Conservation (phyloP, 225 moss, liverwort and hornwort genomes). For the Physcomitrellopsis africana region DNA sequence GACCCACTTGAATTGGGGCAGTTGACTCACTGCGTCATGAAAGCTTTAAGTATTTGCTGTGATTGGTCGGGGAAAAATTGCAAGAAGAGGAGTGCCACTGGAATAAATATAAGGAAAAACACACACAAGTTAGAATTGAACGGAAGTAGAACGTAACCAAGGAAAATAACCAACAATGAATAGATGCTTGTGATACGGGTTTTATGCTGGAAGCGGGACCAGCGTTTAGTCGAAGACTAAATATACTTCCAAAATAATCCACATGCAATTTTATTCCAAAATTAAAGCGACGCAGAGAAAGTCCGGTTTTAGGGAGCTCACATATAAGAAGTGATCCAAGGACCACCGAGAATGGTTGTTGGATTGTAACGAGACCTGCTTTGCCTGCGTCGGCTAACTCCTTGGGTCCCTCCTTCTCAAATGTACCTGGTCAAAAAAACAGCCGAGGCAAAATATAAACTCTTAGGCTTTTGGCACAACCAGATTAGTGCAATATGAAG, state of each 20-base stretch:
- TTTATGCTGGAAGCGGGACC: not conserved
- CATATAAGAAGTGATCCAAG: slow-evolving; percentile 72
- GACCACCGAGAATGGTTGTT: slow-evolving; percentile 68
- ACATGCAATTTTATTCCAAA: no score
- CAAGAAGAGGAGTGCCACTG: slow-evolving; percentile 72
- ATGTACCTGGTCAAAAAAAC: slow-evolving; percentile 41
- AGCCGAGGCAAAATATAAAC: not conserved
- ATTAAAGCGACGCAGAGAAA: not conserved
- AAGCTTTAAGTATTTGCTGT: slow-evolving; percentile 62
- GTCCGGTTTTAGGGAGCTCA: slow-evolving; percentile 30
- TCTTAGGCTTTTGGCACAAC: not conserved
- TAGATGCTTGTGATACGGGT: not conserved
- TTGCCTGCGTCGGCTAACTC: slow-evolving; percentile 90
- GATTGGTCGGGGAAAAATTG: slow-evolving; percentile 97
- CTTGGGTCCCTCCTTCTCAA: slow-evolving; percentile 80
- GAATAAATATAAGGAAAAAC: slow-evolving; percentile 2
- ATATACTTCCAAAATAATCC: not conserved
- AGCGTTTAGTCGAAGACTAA: not conserved
- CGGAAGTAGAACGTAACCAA: not conserved
- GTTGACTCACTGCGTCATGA: slow-evolving; percentile 58
- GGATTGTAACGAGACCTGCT: slow-evolving; percentile 83
- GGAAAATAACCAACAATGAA: no score
- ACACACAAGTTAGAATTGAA: slow-evolving; percentile 11
- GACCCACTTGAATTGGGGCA: not conserved
- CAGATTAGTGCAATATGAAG: not conserved